Conservation (phyloP, 768 basidiomycete species). For the Collybia nuda region DNA sequence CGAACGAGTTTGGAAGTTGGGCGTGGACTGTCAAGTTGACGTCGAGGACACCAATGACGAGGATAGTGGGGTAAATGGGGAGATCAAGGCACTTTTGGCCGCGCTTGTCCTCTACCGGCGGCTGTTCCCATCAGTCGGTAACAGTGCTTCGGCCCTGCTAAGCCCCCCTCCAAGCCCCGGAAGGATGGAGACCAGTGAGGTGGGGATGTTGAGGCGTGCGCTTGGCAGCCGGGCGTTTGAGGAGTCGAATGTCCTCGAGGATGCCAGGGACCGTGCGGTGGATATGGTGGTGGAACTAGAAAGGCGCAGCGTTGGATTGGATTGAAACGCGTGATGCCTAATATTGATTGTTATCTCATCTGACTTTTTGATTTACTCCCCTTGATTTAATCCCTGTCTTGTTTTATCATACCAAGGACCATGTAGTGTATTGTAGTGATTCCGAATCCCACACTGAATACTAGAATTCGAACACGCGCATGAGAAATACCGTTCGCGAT, state of each 20-base stretch:
- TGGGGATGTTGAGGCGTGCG: slow-evolving; percentile 47
- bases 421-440: no score
- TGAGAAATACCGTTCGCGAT: no score
- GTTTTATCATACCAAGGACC: no score
- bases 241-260: slow-evolving; percentile 48
- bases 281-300: slow-evolving; percentile 60
- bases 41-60: slow-evolving; percentile 13
- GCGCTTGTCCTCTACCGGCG: slow-evolving; percentile 62
- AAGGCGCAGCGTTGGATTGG: slow-evolving; percentile 25
- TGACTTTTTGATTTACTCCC: background rate
- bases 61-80: slow-evolving; percentile 36
- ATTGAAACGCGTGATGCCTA: background rate
- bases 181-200: slow-evolving; percentile 26
- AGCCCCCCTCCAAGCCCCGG: slow-evolving; percentile 61
- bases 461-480: no score
- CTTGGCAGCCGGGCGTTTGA: slow-evolving; percentile 53
- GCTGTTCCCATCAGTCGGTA: slow-evolving; percentile 44
- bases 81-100: slow-evolving; percentile 52
- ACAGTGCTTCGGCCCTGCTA: slow-evolving; percentile 36
- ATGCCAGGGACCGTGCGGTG: slow-evolving; percentile 74
- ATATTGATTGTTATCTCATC: background rate
- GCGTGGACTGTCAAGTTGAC: slow-evolving; percentile 9
- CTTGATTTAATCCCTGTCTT: background rate
- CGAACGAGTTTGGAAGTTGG: slow-evolving; percentile 54
- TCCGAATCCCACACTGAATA: no score